A percentile compares a stretch with the other conserved stretches of the same genome.
These are phyloP conservation scores for Agaricus sinodeliciosus DNA, from an alignment of 768 basidiomycete genomes.

Conservation along the genomic window DNA sequence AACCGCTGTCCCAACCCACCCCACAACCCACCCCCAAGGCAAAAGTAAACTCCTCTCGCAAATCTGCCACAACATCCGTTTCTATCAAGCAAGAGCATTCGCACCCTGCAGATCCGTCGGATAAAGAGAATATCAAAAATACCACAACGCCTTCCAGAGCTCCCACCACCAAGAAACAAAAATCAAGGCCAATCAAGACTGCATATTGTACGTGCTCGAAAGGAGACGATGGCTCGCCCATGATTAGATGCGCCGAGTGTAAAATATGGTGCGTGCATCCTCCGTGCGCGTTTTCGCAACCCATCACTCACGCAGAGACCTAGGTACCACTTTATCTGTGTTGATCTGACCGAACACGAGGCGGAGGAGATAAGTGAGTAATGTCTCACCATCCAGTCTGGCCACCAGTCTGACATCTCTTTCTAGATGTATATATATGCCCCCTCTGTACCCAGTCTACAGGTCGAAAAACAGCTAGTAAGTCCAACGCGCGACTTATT, in stretches of 20 bases:
- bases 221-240: constrained; percentile 73
- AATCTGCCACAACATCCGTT: background rate
- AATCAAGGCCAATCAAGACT: constrained; percentile 16
- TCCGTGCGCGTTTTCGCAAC: background rate
- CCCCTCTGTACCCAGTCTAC: constrained; percentile 51
- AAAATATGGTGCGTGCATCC: constrained; percentile 52
- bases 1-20: constrained; percentile 2
- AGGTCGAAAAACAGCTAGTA: constrained; percentile 67
- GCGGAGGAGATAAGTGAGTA: constrained; percentile 78
- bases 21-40: constrained; percentile 6
- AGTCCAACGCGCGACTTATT: constrained; percentile 35
- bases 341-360: constrained; percentile 51
- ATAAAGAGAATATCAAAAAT: constrained; percentile 22
- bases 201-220: constrained; percentile 59
- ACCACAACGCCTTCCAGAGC: constrained; percentile 13
- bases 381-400: background rate
- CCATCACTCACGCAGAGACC: background rate
- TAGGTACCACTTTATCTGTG: constrained; percentile 85
- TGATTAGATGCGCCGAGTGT: constrained; percentile 72
- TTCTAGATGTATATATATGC: constrained; percentile 51
- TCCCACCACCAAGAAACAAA: constrained; percentile 12
- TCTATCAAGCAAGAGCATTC: constrained; percentile 7
- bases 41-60: constrained; percentile 10
- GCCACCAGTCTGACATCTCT: constrained; percentile 8
- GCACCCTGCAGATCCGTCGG: constrained; percentile 9